Percentiles rank a stretch among this genome's conserved stretches.
phyloP scores from a whole-genome alignment of 352 stramenopile species.

The Phytophthora aleatoria region DNA sequence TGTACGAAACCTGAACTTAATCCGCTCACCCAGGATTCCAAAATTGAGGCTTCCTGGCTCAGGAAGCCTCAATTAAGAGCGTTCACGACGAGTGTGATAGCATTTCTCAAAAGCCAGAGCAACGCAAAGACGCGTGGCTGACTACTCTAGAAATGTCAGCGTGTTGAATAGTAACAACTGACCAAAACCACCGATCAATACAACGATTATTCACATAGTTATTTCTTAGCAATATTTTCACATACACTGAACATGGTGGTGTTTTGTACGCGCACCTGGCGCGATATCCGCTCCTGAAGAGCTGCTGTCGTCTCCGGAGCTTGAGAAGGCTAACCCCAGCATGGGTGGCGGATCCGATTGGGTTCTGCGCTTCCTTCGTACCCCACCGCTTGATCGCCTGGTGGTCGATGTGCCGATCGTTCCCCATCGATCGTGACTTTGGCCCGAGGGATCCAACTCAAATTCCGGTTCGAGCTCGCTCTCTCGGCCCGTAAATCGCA shows the following conservation, averaged over 20 bases:
- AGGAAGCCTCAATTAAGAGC: neutral
- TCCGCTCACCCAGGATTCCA: neutral
- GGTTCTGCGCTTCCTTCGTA: slow-evolving; percentile 22
- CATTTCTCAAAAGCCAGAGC: neutral
- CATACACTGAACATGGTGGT: neutral
- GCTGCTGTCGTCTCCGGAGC: slow-evolving; percentile 30
- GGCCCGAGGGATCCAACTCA: slow-evolving; percentile 23
- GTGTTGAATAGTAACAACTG: no score
- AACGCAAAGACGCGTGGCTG: no score
- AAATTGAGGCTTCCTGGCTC: no score
- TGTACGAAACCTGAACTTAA: neutral
- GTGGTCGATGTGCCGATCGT: neutral
- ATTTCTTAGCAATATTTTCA: slow-evolving; percentile 6
- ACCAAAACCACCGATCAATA: no score
- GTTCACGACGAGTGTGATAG: neutral
- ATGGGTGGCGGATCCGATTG: slow-evolving; percentile 32
- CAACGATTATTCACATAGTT: neutral
- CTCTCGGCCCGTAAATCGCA: slow-evolving; percentile 28
- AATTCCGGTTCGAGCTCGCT: slow-evolving; percentile 27
- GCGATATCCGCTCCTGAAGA: slow-evolving; percentile 7
- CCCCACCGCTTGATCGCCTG: slow-evolving; percentile 7
- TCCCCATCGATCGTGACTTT: slow-evolving; percentile 13
- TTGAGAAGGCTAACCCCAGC: slow-evolving; percentile 32
- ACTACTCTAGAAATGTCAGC: no score
- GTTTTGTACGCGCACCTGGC: slow-evolving; percentile 1